These are phyloP conservation scores for Lecanicillium sp. DNA, from an alignment of 2,329 filamentous ascomycete species.

Conservation along the genomic window DNA sequence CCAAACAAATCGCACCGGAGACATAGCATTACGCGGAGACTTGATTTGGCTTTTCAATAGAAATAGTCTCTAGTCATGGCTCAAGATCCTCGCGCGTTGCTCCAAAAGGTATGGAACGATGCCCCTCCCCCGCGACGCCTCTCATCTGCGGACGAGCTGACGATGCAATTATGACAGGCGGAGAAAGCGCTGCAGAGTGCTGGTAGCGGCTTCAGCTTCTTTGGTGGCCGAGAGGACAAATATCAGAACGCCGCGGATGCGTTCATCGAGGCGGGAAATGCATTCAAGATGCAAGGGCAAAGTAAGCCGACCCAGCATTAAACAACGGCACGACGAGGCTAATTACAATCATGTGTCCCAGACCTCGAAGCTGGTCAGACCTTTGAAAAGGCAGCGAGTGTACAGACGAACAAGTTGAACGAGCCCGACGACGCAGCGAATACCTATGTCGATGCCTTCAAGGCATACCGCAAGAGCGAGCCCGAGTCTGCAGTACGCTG, in stretches of 20 bases:
- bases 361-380: constrained; percentile 79
- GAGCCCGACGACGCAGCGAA: constrained; percentile 92
- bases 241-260: constrained; percentile 82
- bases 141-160: constrained; percentile 5
- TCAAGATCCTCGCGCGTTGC: constrained; percentile 67
- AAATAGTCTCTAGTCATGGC: constrained; percentile 46
- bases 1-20: no score
- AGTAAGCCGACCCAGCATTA: constrained; percentile 50
- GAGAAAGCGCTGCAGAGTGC: constrained; percentile 74
- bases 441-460: constrained; percentile 82
- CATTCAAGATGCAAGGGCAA: constrained; percentile 79
- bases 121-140: constrained; percentile 19
- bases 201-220: constrained; percentile 76
- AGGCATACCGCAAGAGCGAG: constrained; percentile 81
- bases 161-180: constrained; percentile 48
- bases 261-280: constrained; percentile 83
- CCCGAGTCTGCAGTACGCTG: constrained; percentile 77
- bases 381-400: constrained; percentile 76
- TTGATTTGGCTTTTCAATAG: no score
- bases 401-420: constrained; percentile 74
- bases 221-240: constrained; percentile 80
- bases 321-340: constrained; percentile 2
- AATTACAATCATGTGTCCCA: constrained; percentile 27
- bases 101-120: constrained; percentile 58
- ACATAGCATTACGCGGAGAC: no score